Conservation (phyloP, 2,329 filamentous ascomycete genomes). For the Dendrostoma leiphaemia region DNA sequence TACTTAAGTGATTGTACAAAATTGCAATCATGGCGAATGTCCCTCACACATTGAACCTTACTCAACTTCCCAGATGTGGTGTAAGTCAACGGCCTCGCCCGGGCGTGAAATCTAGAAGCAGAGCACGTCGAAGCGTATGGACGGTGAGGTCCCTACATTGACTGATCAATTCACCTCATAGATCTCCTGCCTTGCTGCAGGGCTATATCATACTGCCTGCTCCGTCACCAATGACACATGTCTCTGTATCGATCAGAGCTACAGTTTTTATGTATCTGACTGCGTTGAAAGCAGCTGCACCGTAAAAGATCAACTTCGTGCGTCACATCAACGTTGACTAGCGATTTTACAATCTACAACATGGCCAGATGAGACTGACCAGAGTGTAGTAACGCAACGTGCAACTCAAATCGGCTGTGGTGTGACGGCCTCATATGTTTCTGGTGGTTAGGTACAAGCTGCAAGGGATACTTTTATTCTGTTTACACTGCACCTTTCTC, state of each 20-base stretch:
- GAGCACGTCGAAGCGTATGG: too few species aligned
- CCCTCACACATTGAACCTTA: slow-evolving; percentile 1
- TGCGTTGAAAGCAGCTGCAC: slow-evolving; percentile 4
- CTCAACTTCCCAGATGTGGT: slow-evolving; percentile 9
- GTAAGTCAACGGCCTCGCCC: too few species aligned
- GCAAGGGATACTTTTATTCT: background rate
- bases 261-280: background rate
- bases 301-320: slow-evolving; percentile 1
- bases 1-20: too few species aligned
- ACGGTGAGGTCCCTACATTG: too few species aligned
- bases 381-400: background rate
- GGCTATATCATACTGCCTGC: slow-evolving; percentile 1
- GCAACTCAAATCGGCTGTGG: background rate
- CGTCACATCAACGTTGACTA: background rate
- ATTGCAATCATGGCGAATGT: too few species aligned
- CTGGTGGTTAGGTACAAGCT: background rate
- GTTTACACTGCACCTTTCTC: background rate
- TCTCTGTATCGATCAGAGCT: slow-evolving; percentile 7
- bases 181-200: slow-evolving; percentile 2
- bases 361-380: background rate
- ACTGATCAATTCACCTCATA: background rate
- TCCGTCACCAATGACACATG: background rate
- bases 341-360: background rate
- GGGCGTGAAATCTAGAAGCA: too few species aligned
- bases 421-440: background rate